Evolutionary conservation across 257 asterid species (phyloP).

Genomic region (Primulina huaijiensis): DNA sequence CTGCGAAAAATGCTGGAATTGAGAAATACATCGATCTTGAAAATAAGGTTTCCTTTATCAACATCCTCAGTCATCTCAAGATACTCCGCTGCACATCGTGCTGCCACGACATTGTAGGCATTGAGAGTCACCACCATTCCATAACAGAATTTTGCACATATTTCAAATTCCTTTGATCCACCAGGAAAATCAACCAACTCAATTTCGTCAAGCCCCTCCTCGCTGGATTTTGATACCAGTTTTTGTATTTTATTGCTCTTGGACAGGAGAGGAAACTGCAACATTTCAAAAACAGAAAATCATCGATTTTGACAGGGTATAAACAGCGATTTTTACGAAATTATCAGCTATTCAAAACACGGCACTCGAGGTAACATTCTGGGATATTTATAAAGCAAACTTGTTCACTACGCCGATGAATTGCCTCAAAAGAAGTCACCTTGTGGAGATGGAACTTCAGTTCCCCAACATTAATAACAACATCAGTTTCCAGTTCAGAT

Average conservation of each 20-base stretch:
- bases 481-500: constrained; percentile 77
- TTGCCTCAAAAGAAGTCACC: constrained; percentile 43
- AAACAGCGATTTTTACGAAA: background rate
- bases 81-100: constrained; percentile 86
- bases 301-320: background rate
- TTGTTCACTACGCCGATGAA: background rate
- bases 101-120: constrained; percentile 82
- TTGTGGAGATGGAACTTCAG: constrained; percentile 82
- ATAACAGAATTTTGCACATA: constrained; percentile 90
- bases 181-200: constrained; percentile 75
- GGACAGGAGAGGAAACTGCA: constrained; percentile 88
- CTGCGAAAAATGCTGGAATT: constrained; percentile 71
- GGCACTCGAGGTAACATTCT: background rate
- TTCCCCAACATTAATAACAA: constrained; percentile 53
- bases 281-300: constrained; percentile 3
- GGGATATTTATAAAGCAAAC: background rate
- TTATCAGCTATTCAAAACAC: background rate
- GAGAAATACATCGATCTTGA: constrained; percentile 80
- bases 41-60: constrained; percentile 72
- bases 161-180: constrained; percentile 84
- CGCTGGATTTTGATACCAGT: constrained; percentile 42
- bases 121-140: constrained; percentile 81
- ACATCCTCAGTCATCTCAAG: constrained; percentile 86
- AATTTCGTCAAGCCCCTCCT: constrained; percentile 49
- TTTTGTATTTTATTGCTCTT: constrained; percentile 75